Evolutionary conservation across 2,329 filamentous ascomycete species (phyloP).

Genomic region (Pseudopithomyces chartarum): DNA sequence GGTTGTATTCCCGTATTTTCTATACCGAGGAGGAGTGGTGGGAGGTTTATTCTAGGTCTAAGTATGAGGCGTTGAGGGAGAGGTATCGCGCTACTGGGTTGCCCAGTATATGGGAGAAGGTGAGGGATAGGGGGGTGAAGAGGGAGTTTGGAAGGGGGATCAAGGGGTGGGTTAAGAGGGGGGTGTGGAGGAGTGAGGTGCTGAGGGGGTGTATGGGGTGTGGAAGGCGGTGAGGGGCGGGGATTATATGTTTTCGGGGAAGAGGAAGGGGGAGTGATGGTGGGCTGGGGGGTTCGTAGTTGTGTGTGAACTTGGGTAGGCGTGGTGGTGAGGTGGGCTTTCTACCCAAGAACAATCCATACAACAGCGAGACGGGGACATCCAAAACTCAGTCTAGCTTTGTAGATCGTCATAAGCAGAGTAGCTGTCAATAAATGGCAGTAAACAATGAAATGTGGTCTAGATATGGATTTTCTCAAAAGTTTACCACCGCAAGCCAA

Average conservation of each 20-base stretch:
- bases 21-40: conserved; percentile 76
- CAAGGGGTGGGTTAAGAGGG: conserved; percentile 27
- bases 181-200: conserved; percentile 33
- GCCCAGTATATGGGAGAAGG: conserved; percentile 73
- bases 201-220: conserved; percentile 47
- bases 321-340: too few relatives aligned
- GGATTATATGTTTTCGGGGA: conserved; percentile 38
- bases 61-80: conserved; percentile 66
- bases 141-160: conserved; percentile 21
- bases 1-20: conserved; percentile 86
- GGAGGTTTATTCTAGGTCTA: conserved; percentile 62
- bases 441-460: too few relatives aligned
- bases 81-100: conserved; percentile 68
- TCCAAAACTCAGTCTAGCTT: too few relatives aligned
- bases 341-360: too few relatives aligned
- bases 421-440: too few relatives aligned
- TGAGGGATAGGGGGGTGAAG: conserved; percentile 47
- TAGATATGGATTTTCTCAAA: too few relatives aligned
- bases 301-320: too few relatives aligned
- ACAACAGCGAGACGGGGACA: too few relatives aligned
- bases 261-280: conserved; percentile 6
- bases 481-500: too few relatives aligned
- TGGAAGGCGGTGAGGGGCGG: conserved; percentile 40
- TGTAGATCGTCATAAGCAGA: too few relatives aligned
- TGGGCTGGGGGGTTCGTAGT: neutral